Percentiles rank a stretch among this genome's conserved stretches.
Conservation (phyloP, 352 stramenopile genomes). For the Globisporangium echinulatum region DNA sequence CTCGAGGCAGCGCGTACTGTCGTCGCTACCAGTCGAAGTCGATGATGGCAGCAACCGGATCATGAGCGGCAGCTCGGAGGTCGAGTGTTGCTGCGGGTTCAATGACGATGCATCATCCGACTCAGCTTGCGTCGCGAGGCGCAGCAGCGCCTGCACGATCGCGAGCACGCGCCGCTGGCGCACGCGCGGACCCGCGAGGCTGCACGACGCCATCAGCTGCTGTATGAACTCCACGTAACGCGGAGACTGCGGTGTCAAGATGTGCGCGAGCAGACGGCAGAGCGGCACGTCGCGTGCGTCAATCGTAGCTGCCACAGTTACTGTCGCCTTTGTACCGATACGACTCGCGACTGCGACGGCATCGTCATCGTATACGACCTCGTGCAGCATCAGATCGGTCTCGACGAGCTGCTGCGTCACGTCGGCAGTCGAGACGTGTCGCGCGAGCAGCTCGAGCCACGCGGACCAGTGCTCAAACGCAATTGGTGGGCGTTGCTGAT, state of each 20-base stretch:
- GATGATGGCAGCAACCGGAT: too few species aligned
- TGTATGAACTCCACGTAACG: conserved; percentile 49
- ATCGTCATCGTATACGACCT: background rate
- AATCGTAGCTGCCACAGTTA: background rate
- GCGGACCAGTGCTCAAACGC: conserved; percentile 34
- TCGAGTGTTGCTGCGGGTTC: too few species aligned
- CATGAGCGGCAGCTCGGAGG: too few species aligned
- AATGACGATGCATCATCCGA: too few species aligned
- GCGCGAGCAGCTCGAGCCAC: conserved; percentile 46
- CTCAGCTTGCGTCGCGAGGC: too few species aligned
- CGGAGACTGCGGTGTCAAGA: conserved; percentile 32
- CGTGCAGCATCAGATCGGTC: conserved; percentile 38
- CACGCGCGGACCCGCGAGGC: conserved; percentile 18
- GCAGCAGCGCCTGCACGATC: conserved; percentile 34
- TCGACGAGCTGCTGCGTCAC: conserved; percentile 49
- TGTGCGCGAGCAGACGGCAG: conserved; percentile 31
- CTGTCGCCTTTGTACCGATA: background rate
- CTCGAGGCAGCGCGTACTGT: background rate
- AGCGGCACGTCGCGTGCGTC: conserved; percentile 19
- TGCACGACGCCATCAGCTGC: conserved; percentile 26
- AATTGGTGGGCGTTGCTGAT: too few species aligned
- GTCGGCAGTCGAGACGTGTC: conserved; percentile 35
- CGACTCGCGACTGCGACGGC: too few species aligned
- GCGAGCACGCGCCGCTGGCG: conserved; percentile 26
- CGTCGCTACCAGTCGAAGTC: too few species aligned